These are phyloP conservation scores for Dentipellis sp. DNA, from an alignment of 768 basidiomycete genomes.

Conservation along the genomic window DNA sequence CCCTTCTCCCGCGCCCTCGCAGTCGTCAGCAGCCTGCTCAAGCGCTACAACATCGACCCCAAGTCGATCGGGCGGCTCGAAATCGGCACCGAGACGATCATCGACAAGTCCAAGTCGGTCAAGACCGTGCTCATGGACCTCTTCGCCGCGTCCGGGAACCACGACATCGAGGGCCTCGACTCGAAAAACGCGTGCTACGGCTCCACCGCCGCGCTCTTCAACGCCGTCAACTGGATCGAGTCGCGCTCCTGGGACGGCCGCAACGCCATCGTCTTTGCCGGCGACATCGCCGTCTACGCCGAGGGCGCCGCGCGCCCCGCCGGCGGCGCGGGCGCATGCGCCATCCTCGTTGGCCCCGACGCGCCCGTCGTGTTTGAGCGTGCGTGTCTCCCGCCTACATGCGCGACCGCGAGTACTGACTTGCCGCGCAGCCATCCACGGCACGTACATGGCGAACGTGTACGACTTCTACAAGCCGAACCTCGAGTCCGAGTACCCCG, in stretches of 20 bases:
- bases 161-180: conserved; percentile 97
- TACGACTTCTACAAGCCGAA: conserved; percentile 99
- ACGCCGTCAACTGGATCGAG: conserved; percentile 98
- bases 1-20: not conserved
- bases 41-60: conserved; percentile 94
- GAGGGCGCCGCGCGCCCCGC: conserved; percentile 92
- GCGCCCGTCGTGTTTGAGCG: conserved; percentile 93
- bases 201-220: conserved; percentile 97
- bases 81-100: conserved; percentile 97
- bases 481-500: conserved; percentile 90
- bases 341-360: conserved; percentile 92
- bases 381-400: conserved; percentile 35
- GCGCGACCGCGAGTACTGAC: conserved; percentile 1
- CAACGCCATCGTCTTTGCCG: conserved; percentile 93
- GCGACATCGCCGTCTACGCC: conserved; percentile 97
- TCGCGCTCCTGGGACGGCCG: conserved; percentile 91
- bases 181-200: conserved; percentile 99
- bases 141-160: conserved; percentile 87
- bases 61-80: conserved; percentile 95
- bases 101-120: conserved; percentile 98
- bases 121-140: conserved; percentile 99
- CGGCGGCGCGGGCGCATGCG: conserved; percentile 93
- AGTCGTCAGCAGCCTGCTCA: conserved; percentile 85
- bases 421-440: conserved; percentile 68
- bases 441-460: conserved; percentile 93